Evolutionary conservation across 208 protist genomes (phyloP), one percentile per base, ranked within the genome.

Genomic region (Wallacemonas collosoma): DNA sequence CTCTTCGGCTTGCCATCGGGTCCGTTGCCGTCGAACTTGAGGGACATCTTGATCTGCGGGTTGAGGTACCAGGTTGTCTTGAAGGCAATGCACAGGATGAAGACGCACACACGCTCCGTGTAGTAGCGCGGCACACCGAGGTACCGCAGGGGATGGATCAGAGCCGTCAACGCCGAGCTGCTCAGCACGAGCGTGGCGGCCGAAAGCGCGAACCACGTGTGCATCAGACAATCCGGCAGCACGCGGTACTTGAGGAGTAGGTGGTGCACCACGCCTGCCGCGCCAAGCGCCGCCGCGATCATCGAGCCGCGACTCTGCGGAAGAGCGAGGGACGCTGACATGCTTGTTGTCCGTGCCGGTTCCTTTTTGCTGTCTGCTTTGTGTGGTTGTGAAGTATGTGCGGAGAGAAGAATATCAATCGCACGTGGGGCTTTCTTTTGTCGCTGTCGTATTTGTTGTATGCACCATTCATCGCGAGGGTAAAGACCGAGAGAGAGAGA

Each of bases 191-290:
- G 55, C 8, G 65, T 57, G 1, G 81, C 67, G 43, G 79, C 71
- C 26, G 76, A 77, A 17, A 82, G 43, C 8, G 76, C 70, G 64
- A 89, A 86, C 84, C 84, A 89, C n/a, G 48, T 63, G 38, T 73
- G 84, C 80, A 86, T 85, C 2, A 86, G 51, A 40, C 58, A 41
- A 50, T 54, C 48, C 47, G 84, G 84, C 51, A 84, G 35, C 6
- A 85, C 62, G 35, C 75, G 80, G 12, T 64, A 54, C n/a, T 70
- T 70, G 17, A 89, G 72, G 1, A 88, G 53, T 1, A 54, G 39
- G 72, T 86, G 80, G 66, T 80, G 70, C 60, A 65, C 60, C 4
- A 65, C 41, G 12, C 60, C 26, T 8, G 40, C 60, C 6, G 68
- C 50, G 26, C 80, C 82, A 36, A 83, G 51, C 1, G 82, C 76